Base-by-base conservation (phyloP, 768 basidiomycete species). In the Pisolithus orientalis region DNA sequence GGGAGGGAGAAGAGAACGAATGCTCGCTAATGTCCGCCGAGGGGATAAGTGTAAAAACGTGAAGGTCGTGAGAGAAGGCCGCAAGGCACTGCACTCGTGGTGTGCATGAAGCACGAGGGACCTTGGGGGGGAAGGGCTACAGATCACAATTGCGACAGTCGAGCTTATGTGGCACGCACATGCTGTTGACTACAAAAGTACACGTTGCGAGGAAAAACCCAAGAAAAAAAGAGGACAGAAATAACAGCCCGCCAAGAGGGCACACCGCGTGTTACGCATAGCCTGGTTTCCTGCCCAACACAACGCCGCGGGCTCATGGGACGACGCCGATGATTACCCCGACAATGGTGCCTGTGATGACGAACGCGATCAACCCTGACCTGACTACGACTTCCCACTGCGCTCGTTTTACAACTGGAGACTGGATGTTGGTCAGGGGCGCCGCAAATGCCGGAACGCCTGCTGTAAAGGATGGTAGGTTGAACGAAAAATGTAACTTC, bases 301-400 rank as follows among this genome's bases (percentile, higher is more conserved):
- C 10, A 34, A 34, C 13, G 11, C 34, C 34, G 25, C 42, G 24
- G 25, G 10, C 11, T 37, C 32, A 47, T 32, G 46, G 46, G n/a
- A 71, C 53, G 0, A 72, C 55, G 0, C 71, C 75, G 2, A 67
- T 51, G 51, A 78, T 34, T 11, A 50, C 58, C 13, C 61, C 73
- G 9, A 70, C 52, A 9, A 73, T 50, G 4, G 57, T 44, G 2
- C 63, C 54, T 16, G 70, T 63, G 1, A 71, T 50, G 13, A 84
- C 27, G 24, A 80, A 67, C 0, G 80, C 80, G 9, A 82, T 57
- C 0, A 71, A 28, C 42, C 72, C 74, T 2, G 83, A 84, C 37
- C 85, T 73, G 27, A 86, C 70, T 29, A 90, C 85, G 28, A 91
- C 84, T 67, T 90, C 87, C 90, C 89, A 91, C 59, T 92, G 90